Conservation (phyloP, 495 filamentous ascomycete species). For the Aspergillus asperescens region DNA sequence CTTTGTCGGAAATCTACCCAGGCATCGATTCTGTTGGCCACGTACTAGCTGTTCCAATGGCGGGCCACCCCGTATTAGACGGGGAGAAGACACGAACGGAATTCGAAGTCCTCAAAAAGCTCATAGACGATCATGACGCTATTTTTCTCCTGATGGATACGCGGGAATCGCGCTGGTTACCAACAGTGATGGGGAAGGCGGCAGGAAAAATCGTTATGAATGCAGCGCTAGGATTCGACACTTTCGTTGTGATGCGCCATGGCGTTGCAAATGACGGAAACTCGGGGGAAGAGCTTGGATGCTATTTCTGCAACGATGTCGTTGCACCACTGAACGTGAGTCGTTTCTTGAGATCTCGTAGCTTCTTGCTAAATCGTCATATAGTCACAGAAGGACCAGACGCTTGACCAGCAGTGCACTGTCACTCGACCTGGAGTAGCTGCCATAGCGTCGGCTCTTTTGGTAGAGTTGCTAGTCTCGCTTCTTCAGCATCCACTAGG, state of each 20-base stretch:
- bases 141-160: conserved; percentile 97
- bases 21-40: conserved; percentile 77
- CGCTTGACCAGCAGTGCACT: conserved; percentile 96
- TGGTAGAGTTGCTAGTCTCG: conserved; percentile 85
- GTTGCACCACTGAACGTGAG: conserved; percentile 91
- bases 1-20: conserved; percentile 81
- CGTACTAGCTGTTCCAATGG: conserved; percentile 85
- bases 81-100: conserved; percentile 60
- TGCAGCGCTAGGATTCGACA: conserved; percentile 92
- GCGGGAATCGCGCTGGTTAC: conserved; percentile 88
- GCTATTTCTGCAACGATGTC: conserved; percentile 98
- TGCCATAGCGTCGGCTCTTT: conserved; percentile 83
- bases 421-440: conserved; percentile 92
- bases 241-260: conserved; percentile 95
- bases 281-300: conserved; percentile 61
- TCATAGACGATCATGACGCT: conserved; percentile 85
- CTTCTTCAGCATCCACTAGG: conserved; percentile 76
- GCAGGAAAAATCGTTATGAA: conserved; percentile 93
- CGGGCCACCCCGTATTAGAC: conserved; percentile 79
- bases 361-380: conserved; percentile 36
- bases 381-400: conserved; percentile 86
- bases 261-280: conserved; percentile 50
- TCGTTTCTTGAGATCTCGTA: conserved; percentile 11
- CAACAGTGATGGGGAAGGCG: conserved; percentile 95
- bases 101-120: conserved; percentile 63